phyloP scores from a whole-genome alignment of 225 moss, liverwort and hornwort genomes.

The Neckera pumila region DNA sequence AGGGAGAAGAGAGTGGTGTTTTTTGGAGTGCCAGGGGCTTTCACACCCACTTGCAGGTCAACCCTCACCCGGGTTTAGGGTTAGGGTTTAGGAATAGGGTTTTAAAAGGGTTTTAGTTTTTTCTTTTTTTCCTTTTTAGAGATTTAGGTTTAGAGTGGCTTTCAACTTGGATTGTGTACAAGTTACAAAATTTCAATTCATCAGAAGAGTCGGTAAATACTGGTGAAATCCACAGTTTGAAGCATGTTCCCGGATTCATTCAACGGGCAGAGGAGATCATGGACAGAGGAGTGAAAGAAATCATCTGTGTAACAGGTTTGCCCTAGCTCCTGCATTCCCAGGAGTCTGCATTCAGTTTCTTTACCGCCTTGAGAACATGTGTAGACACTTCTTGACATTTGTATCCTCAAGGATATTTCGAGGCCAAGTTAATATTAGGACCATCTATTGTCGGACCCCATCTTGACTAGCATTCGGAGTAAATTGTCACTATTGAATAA shows the following conservation, averaged over 20 bases:
- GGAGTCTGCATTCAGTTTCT: not conserved
- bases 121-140: not conserved
- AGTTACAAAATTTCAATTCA: not conserved
- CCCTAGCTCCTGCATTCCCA: not conserved
- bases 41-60: slow-evolving; percentile 82
- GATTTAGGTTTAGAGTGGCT: no score
- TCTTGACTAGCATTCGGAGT: not conserved
- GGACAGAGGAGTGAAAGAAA: slow-evolving; percentile 50
- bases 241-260: slow-evolving; percentile 78
- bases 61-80: not conserved
- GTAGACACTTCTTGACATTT: not conserved
- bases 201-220: not conserved
- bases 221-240: slow-evolving; percentile 36
- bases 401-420: not conserved
- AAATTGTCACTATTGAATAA: not conserved
- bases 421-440: no score
- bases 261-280: slow-evolving; percentile 56
- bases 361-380: not conserved
- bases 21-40: slow-evolving; percentile 83
- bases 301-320: slow-evolving; percentile 68
- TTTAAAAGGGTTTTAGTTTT: not conserved
- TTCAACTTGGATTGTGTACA: not conserved
- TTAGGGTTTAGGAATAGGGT: not conserved
- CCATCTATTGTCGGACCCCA: no score
- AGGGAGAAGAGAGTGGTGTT: slow-evolving; percentile 54